Percentiles rank a stretch among this genome's conserved stretches.
Conservation (phyloP, 768 basidiomycete genomes). For the Tremella yokohamensis region DNA sequence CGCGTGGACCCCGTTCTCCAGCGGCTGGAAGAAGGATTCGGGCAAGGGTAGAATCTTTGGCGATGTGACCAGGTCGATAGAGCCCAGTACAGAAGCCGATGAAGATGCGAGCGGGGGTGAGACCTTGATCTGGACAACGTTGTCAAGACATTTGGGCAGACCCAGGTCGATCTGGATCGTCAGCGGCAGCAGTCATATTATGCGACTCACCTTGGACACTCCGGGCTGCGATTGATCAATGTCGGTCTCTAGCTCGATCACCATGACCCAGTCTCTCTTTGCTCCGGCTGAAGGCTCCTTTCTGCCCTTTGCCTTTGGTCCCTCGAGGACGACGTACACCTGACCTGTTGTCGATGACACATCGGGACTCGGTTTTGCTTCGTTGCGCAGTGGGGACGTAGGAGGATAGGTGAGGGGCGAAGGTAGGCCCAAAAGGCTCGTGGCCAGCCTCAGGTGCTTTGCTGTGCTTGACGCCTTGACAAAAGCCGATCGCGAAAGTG, state of each 20-base stretch:
- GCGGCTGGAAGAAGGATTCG: conserved; percentile 13
- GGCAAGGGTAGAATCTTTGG: conserved; percentile 39
- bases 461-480: neutral
- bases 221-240: conserved; percentile 16
- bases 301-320: conserved; percentile 3
- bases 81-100: conserved; percentile 14
- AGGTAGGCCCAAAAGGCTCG: conserved; percentile 21
- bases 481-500: conserved; percentile 12
- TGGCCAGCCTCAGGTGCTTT: conserved; percentile 15
- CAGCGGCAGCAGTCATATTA: neutral
- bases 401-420: conserved; percentile 15
- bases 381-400: neutral
- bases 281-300: neutral
- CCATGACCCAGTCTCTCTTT: conserved; percentile 32
- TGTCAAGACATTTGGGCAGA: conserved; percentile 39
- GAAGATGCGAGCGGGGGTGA: conserved; percentile 9
- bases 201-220: conserved; percentile 18
- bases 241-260: conserved; percentile 25
- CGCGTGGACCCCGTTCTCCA: neutral
- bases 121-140: conserved; percentile 35
- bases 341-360: conserved; percentile 30
- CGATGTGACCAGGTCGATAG: conserved; percentile 34
- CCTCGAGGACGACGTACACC: conserved; percentile 27
- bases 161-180: conserved; percentile 20
- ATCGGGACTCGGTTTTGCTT: conserved; percentile 24